These are phyloP conservation scores for Multifurca ochricompacta DNA, from an alignment of 768 basidiomycete genomes.

Conservation along the genomic window DNA sequence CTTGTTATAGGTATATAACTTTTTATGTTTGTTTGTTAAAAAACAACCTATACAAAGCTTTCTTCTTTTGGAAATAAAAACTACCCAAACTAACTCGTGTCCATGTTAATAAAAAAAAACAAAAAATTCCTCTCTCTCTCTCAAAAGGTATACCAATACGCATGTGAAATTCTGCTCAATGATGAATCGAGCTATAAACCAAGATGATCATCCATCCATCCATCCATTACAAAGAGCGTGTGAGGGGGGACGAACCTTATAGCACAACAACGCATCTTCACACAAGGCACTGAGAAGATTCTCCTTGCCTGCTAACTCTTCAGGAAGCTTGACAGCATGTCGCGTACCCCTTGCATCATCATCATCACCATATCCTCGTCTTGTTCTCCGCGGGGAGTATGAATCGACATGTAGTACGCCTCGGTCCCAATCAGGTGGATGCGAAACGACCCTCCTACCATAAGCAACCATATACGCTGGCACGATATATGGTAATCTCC, in stretches of 20 bases:
- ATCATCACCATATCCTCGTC: background rate
- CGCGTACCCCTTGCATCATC: background rate
- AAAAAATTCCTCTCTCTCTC: too few species aligned
- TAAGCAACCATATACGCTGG: constrained; percentile 5
- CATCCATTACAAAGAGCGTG: too few species aligned
- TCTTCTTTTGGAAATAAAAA: too few species aligned
- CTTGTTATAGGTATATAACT: too few species aligned
- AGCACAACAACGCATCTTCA: constrained; percentile 13
- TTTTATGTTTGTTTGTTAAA: too few species aligned
- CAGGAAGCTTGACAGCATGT: background rate
- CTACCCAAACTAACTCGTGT: too few species aligned
- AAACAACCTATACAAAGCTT: too few species aligned
- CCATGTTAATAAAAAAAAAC: too few species aligned
- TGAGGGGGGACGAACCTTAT: background rate
- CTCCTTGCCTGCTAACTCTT: background rate
- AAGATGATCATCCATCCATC: too few species aligned
- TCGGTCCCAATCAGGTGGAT: constrained; percentile 4
- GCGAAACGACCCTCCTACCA: constrained; percentile 6
- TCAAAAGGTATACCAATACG: constrained; percentile 10
- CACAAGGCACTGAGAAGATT: background rate
- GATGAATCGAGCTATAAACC: background rate
- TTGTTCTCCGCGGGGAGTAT: background rate
- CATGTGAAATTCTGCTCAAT: background rate
- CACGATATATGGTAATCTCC: background rate
- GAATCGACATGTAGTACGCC: constrained; percentile 6